Conservation (phyloP, 257 asterid genomes). For the Scutellaria minor region DNA sequence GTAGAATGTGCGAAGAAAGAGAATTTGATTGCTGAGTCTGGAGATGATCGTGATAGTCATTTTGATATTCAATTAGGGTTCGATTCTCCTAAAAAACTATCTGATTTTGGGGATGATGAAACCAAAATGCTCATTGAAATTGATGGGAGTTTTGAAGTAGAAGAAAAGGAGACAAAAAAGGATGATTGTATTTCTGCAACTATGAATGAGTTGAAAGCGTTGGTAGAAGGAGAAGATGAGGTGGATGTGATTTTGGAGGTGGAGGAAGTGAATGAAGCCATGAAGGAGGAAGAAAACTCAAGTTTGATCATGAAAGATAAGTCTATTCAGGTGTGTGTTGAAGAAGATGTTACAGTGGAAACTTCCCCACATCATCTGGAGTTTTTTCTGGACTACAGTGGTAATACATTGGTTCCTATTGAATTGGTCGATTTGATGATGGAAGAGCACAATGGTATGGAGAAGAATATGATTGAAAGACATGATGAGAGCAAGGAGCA, state of each 20-base stretch:
- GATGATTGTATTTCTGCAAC: conserved; percentile 27
- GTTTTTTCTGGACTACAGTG: conserved; percentile 68
- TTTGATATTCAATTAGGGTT: conserved; percentile 23
- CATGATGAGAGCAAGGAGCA: conserved; percentile 31
- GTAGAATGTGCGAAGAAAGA: conserved; percentile 56
- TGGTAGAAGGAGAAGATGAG: conserved; percentile 34
- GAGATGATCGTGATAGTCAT: conserved; percentile 22
- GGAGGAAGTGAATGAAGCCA: conserved; percentile 34
- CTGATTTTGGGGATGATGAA: conserved; percentile 35
- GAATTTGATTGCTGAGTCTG: conserved; percentile 38
- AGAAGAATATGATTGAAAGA: conserved; percentile 31
- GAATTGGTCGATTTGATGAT: conserved; percentile 63
- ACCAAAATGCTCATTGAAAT: conserved; percentile 27
- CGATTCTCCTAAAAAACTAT: conserved; percentile 26
- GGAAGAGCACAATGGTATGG: conserved; percentile 45
- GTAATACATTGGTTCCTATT: conserved; percentile 66
- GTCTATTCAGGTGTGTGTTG: conserved; percentile 58
- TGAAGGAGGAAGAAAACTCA: conserved; percentile 40
- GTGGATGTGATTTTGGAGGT: conserved; percentile 25
- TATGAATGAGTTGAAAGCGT: conserved; percentile 27
- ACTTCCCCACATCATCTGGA: conserved; percentile 74
- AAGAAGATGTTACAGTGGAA: conserved; percentile 49
- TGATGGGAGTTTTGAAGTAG: conserved; percentile 29
- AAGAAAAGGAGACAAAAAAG: conserved; percentile 21
- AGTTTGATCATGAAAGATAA: conserved; percentile 49